Evolutionary conservation across 108 stramenopile species (phyloP), one percentile per base, ranked within the genome.

Genomic region (Pelagomonas calceolata): DNA sequence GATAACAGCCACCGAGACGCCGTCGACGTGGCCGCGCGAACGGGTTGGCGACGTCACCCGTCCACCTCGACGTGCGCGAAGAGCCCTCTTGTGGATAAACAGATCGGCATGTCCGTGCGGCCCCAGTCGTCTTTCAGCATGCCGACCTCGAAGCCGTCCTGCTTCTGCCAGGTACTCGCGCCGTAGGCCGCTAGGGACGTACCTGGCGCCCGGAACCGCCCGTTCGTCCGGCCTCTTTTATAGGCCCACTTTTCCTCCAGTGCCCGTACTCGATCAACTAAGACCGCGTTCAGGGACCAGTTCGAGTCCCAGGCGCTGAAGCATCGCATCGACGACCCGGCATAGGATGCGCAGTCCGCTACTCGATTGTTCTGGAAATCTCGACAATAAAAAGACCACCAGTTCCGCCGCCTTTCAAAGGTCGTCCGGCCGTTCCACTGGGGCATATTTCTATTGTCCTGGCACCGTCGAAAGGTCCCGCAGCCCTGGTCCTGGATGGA

Each of bases 21-120:
- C n/a, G n/a, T n/a, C n/a, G n/a, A n/a, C n/a, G n/a, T n/a, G n/a
- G n/a, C n/a, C n/a, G n/a, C n/a, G n/a, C n/a, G n/a, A n/a, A n/a
- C n/a, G n/a, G n/a, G n/a, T n/a, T n/a, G n/a, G n/a, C n/a, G n/a
- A n/a, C n/a, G n/a, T n/a, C n/a, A 60, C 21, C 51, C 51, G 51
- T 71, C 71, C 64, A 71, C 32, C 63, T 71, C 71, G 63, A 64
- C 71, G 63, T 71, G 71, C 31, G 4, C 44, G 46, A 71, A 71
- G 30, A 71, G 4, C 29, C 71, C 71, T 21, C 64, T 7, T 18
- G 9, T 14, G 32, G 71, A 63, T 12, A 71, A 30, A 33, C 71
- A 71, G 30, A 71, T 71, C 15, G 71, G 71, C 16, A 71, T 36
- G 21, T 32, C 14, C 32, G 30, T 31, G 7, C 10, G 3, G 51